Base-by-base conservation (phyloP, 2,329 filamentous ascomycete species). In the Penicillium olsonii region DNA sequence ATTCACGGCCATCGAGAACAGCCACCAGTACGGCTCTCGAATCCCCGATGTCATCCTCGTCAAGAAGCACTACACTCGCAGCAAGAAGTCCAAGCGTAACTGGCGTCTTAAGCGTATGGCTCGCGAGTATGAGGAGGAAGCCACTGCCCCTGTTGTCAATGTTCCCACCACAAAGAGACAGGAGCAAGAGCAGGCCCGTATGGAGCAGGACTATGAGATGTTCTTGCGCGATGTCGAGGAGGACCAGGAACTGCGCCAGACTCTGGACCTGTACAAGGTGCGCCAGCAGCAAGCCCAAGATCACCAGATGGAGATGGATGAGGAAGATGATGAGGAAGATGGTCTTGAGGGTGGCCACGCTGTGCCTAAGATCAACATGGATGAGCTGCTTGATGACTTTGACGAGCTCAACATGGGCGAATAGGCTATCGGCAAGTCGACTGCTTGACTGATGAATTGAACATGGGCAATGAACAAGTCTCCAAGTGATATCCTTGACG, bases 191-290 rank as follows among this genome's bases (percentile, higher is more conserved):
- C 88, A 92, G 67, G 89, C 92, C 52, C 84, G 85, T 56, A 84
- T 95, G 77, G 92, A 97, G 68, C 83, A 87, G 58, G 94, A 99
- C 73, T 99, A 95, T 74, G 94, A 99, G 77, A 84, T 92, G 83
- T 99, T 99, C 84, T 76, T 99, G 78, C 87, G 88, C 38, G 94
- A 99, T 70, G 90, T 99, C 10, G 95, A 99, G 74, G 92, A 97
- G 68, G 94, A 99, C 69, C 82, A 88, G 44, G 94, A 99, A 66
- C 79, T 96, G 59, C 81, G 94, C 47, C 82, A 85, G 37, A 91
- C 90, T 1, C 77, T 99, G 67, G 88, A 90, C 38, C 70, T 99
- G 63, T 99, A 96, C 77, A 96, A 92, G 68, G 74, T 50, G 37
- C 56, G 74, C 15, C 41, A 49, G n/a, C 29, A 73, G 79, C 76